Conservation (phyloP, 345 rosid genomes). For the Cardamine resedifolia region DNA sequence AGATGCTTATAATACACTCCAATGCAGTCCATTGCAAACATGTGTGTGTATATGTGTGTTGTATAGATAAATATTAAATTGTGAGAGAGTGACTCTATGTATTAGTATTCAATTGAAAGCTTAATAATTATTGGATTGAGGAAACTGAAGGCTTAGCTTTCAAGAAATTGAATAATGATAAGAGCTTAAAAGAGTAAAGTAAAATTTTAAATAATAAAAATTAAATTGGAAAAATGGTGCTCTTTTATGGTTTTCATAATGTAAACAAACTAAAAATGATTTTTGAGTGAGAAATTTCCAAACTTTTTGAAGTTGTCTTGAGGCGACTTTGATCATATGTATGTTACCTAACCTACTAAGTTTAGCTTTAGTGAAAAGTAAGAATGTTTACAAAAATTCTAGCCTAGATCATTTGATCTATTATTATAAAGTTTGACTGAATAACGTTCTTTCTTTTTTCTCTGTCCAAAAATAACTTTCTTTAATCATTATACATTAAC, state of each 20-base stretch:
- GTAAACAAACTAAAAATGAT: slow-evolving; percentile 20
- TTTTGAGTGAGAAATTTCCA: slow-evolving; percentile 37
- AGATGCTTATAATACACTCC: slow-evolving; percentile 37
- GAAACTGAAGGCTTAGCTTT: slow-evolving; percentile 38
- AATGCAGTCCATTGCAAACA: background rate
- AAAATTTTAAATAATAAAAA: background rate
- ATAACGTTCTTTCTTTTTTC: background rate
- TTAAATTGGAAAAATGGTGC: background rate
- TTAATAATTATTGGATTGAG: slow-evolving; percentile 32
- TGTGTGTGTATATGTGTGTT: background rate
- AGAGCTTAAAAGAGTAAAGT: slow-evolving; percentile 22
- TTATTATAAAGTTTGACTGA: slow-evolving; percentile 8
- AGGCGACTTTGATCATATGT: slow-evolving; percentile 25
- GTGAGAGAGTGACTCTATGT: slow-evolving; percentile 29
- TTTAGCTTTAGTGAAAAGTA: slow-evolving; percentile 27
- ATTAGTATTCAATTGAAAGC: slow-evolving; percentile 31
- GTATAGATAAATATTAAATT: background rate
- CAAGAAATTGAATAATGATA: slow-evolving; percentile 39
- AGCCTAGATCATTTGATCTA: slow-evolving; percentile 8
- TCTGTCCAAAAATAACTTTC: background rate
- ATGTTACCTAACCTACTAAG: slow-evolving; percentile 26
- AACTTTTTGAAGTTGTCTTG: slow-evolving; percentile 21
- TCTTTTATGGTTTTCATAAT: slow-evolving; percentile 7
- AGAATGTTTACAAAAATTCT: slow-evolving; percentile 7
- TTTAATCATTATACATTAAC: background rate